Conservation (phyloP, 768 basidiomycete species). For the Collybia nuda region DNA sequence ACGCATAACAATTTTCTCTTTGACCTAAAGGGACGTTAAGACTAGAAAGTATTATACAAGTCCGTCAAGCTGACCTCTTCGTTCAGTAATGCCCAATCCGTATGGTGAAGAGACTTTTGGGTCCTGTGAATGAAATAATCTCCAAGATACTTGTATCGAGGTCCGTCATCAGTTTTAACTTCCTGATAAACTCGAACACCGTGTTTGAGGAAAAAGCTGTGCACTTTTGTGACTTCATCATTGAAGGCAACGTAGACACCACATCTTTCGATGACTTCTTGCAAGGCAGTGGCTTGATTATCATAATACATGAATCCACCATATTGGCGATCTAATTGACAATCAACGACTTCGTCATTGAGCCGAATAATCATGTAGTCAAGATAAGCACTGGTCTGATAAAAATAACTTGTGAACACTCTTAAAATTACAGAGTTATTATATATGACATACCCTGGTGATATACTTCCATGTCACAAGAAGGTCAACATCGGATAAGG, state of each 20-base stretch:
- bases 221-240: slow-evolving; percentile 1
- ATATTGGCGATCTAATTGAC: slow-evolving; percentile 1
- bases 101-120: slow-evolving; percentile 2
- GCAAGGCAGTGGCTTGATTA: slow-evolving; percentile 4
- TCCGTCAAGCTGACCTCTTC: slow-evolving; percentile 3
- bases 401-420: too few species aligned
- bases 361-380: slow-evolving; percentile 7
- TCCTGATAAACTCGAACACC: slow-evolving; percentile 16
- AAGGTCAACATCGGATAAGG: too few species aligned
- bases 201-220: slow-evolving; percentile 5
- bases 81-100: slow-evolving; percentile 5
- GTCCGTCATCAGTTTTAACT: slow-evolving; percentile 6
- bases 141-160: slow-evolving; percentile 12
- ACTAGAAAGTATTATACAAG: neutral
- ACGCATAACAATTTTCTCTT: slow-evolving; percentile 10
- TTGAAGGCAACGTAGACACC: slow-evolving; percentile 4
- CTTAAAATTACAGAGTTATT: too few species aligned
- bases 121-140: slow-evolving; percentile 13
- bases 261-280: slow-evolving; percentile 1
- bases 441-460: too few species aligned
- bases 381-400: too few species aligned
- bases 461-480: too few species aligned
- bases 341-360: slow-evolving; percentile 9
- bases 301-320: slow-evolving; percentile 14
- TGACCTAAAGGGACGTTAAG: slow-evolving; percentile 5